A percentile compares a stretch with the other conserved stretches of the same genome.
Conservation (phyloP, 805 yeast genomes). For the Helenozyma rhizophorensis region DNA sequence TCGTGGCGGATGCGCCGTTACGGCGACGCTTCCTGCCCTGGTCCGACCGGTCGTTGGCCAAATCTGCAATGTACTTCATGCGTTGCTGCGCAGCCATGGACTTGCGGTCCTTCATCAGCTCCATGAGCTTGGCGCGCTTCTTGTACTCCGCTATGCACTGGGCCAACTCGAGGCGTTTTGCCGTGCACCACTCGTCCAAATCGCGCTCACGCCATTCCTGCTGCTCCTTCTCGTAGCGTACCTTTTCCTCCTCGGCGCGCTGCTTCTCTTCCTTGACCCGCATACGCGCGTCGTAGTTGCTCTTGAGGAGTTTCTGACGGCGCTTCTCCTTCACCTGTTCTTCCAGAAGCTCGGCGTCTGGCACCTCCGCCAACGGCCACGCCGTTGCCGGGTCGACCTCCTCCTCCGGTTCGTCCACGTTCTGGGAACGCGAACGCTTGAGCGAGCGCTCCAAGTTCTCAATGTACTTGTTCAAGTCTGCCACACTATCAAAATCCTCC, state of each 20-base stretch:
- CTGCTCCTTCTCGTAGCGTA: constrained; percentile 62
- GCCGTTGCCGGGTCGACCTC: constrained; percentile 48
- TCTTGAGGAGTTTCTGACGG: constrained; percentile 74
- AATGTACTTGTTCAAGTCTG: constrained; percentile 65
- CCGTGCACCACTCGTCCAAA: constrained; percentile 73
- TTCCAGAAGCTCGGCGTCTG: constrained; percentile 77
- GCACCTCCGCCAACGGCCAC: constrained; percentile 70
- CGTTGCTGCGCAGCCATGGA: constrained; percentile 88
- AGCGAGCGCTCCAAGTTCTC: constrained; percentile 62
- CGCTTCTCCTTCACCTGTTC: constrained; percentile 85
- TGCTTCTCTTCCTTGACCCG: constrained; percentile 77
- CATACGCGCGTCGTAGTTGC: constrained; percentile 84
- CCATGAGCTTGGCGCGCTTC: constrained; percentile 65
- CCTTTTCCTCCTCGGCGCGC: constrained; percentile 54
- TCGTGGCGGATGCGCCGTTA: constrained; percentile 48
- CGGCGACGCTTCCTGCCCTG: constrained; percentile 45
- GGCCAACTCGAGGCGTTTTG: constrained; percentile 59
- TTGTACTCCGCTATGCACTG: constrained; percentile 56
- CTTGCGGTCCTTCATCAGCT: constrained; percentile 80
- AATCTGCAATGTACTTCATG: constrained; percentile 84
- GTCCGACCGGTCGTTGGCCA: constrained; percentile 68
- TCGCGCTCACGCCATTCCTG: constrained; percentile 73
- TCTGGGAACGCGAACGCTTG: constrained; percentile 58
- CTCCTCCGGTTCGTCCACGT: constrained; percentile 46
- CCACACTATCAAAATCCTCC: constrained; percentile 76